A percentile compares a stretch with the other conserved stretches of the same genome.
Conservation (phyloP, 2,329 filamentous ascomycete species). For the Microthyrium microscopicum region DNA sequence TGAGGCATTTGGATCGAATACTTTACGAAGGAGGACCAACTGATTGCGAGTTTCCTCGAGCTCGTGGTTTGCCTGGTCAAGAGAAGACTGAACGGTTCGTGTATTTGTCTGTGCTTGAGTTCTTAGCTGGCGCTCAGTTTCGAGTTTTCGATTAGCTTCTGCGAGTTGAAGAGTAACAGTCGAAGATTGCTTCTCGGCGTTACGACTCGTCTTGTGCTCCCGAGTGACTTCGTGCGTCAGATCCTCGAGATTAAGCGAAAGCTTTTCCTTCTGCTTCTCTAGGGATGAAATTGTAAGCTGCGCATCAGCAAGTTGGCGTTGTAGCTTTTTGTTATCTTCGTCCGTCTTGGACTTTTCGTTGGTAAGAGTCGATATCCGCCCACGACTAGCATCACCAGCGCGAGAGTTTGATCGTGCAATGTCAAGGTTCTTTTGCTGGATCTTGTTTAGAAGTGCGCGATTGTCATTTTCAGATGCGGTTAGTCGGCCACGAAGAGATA, state of each 20-base stretch:
- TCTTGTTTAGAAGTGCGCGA: slow-evolving; percentile 81
- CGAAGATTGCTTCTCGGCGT: slow-evolving; percentile 76
- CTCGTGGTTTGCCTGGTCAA: slow-evolving; percentile 69
- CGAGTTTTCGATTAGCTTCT: slow-evolving; percentile 75
- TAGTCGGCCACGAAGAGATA: slow-evolving; percentile 77
- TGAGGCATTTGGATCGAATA: slow-evolving; percentile 62
- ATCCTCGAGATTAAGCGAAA: slow-evolving; percentile 76
- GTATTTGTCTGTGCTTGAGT: slow-evolving; percentile 74
- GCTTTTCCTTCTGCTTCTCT: slow-evolving; percentile 89
- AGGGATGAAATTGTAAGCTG: slow-evolving; percentile 69
- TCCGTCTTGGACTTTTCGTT: slow-evolving; percentile 70
- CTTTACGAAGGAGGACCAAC: slow-evolving; percentile 65
- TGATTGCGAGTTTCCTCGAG: slow-evolving; percentile 65
- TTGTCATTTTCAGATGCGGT: slow-evolving; percentile 94
- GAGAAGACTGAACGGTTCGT: slow-evolving; percentile 58
- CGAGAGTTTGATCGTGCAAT: slow-evolving; percentile 81
- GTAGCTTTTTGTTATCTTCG: slow-evolving; percentile 64
- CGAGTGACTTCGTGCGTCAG: slow-evolving; percentile 80
- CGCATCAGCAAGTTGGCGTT: slow-evolving; percentile 70
- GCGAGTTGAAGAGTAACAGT: slow-evolving; percentile 67
- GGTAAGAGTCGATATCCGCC: slow-evolving; percentile 59
- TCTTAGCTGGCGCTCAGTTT: slow-evolving; percentile 75
- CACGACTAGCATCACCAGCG: slow-evolving; percentile 67
- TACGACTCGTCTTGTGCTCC: slow-evolving; percentile 77
- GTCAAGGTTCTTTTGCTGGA: slow-evolving; percentile 93